A percentile compares a stretch with the other conserved stretches of the same genome.
These are phyloP conservation scores for Leptomonas pyrrhocoris DNA, from an alignment of 208 protist genomes.

Conservation along the genomic window DNA sequence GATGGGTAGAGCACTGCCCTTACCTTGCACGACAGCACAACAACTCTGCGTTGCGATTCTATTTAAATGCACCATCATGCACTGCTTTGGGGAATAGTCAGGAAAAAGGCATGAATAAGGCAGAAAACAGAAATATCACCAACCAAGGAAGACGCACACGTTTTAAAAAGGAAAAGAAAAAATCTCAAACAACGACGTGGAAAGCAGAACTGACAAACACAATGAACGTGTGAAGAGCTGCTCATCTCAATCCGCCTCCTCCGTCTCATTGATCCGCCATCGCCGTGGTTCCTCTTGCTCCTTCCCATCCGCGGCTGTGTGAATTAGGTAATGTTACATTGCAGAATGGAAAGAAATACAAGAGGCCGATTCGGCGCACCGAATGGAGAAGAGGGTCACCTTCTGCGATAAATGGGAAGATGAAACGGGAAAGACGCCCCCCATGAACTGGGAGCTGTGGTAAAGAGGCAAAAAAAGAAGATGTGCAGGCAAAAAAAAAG, in stretches of 20 bases:
- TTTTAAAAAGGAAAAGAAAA: conserved; percentile 3
- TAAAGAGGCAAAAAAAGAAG: neutral
- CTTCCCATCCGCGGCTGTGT: neutral
- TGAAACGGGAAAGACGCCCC: conserved; percentile 13
- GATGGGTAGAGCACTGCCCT: too few relatives aligned
- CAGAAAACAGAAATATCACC: too few relatives aligned
- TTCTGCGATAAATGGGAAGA: conserved; percentile 3
- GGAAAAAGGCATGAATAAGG: conserved; percentile 10
- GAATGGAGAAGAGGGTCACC: conserved; percentile 1
- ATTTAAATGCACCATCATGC: too few relatives aligned
- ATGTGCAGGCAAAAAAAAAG: conserved; percentile 14
- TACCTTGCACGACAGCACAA: too few relatives aligned
- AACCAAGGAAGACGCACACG: too few relatives aligned
- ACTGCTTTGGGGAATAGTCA: too few relatives aligned
- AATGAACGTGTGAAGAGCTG: neutral
- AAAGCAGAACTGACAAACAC: conserved; percentile 23
- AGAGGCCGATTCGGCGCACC: conserved; percentile 2
- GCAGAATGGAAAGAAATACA: conserved; percentile 5
- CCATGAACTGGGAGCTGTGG: neutral
- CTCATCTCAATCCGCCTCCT: neutral
- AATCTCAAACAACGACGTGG: neutral
- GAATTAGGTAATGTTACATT: neutral
- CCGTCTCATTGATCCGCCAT: conserved; percentile 3
- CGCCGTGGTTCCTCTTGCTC: neutral
- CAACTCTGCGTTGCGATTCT: too few relatives aligned